Evolutionary conservation across 345 rosid genomes (phyloP), one percentile per base, ranked within the genome.

Genomic region (Hibiscus tridactylites): DNA sequence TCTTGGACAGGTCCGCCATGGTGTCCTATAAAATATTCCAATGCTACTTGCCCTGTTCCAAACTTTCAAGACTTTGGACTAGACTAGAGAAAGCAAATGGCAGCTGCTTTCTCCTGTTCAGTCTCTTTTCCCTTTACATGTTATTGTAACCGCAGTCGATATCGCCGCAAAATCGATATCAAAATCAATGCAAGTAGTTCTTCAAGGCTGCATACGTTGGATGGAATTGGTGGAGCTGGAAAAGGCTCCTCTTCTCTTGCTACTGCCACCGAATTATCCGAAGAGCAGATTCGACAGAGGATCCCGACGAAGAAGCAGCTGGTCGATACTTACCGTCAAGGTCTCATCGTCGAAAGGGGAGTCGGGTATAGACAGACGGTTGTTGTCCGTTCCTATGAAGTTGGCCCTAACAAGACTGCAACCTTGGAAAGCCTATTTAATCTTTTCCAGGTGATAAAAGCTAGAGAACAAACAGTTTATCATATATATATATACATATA

Each of bases 381-480:
- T 44, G 91, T 84, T 11, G 79, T 87, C 12, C 80, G 94, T 50
- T 85, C 94, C 2, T 87, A 85, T 72, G 94, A 87, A 79, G 94
- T 87, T 35, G 94, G 94, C n/a, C 77, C 90, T 72, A 86, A 87
- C 65, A 87, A 83, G 75, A 89, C 88, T 47, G 78, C 83, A 0
- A 89, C 90, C 0, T 76, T 87, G 12, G 91, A 89, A 65, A 85
- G 85, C 83, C 78, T 89, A 70, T 78, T 87, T 29, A 82, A 87
- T 77, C 87, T 89, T 73, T 79, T 87, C 61, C 91, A 87, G 94
- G 94, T 84, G 2, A 78, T 1, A 11, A 24, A 10, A 19, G 44
- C 56, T 47, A 24, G 16, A 57, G 42, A 67, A 67, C 4, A 15
- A 15, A 2, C 7, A 44, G 10, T 65, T 24, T 44, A 6, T 21